A percentile compares a stretch with the other conserved stretches of the same genome.
These are phyloP conservation scores for Russula brevipes DNA, from an alignment of 768 basidiomycete species.

Conservation along the genomic window DNA sequence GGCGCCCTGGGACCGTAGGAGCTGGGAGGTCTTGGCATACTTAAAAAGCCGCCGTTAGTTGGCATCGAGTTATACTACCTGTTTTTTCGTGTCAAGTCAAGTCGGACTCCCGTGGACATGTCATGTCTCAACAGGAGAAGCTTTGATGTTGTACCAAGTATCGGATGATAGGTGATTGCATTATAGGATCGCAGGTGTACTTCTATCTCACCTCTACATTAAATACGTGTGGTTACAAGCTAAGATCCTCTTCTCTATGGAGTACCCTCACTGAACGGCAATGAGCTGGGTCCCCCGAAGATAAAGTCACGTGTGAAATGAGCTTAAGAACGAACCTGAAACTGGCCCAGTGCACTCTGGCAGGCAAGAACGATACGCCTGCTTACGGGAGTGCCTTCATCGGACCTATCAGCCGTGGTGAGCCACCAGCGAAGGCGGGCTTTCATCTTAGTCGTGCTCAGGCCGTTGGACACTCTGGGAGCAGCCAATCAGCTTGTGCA, in stretches of 20 bases:
- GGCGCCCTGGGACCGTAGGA: slow-evolving; percentile 45
- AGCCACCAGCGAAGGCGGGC: slow-evolving; percentile 63
- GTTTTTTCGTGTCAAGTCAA: not conserved
- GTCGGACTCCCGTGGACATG: not conserved
- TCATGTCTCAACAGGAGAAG: not conserved
- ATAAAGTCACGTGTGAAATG: not conserved
- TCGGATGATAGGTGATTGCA: slow-evolving; percentile 8
- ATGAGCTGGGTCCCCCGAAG: not conserved
- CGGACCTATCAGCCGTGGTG: slow-evolving; percentile 38
- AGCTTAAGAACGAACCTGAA: slow-evolving; percentile 12
- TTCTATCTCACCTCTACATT: slow-evolving; percentile 14
- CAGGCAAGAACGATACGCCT: slow-evolving; percentile 51
- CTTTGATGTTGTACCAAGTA: not conserved
- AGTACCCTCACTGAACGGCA: not conserved
- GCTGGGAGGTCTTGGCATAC: slow-evolving; percentile 60
- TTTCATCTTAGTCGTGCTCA: slow-evolving; percentile 42
- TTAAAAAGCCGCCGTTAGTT: slow-evolving; percentile 29
- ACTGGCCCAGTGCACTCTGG: slow-evolving; percentile 31
- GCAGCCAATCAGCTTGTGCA: not conserved
- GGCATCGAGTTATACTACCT: not conserved
- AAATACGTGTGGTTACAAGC: not conserved
- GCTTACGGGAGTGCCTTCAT: slow-evolving; percentile 38
- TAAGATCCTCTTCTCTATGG: not conserved
- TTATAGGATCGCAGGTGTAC: slow-evolving; percentile 18
- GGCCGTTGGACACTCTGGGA: slow-evolving; percentile 36